Evolutionary conservation across 306 rosid genomes (phyloP).

Genomic region (Prunus fruticosa): DNA sequence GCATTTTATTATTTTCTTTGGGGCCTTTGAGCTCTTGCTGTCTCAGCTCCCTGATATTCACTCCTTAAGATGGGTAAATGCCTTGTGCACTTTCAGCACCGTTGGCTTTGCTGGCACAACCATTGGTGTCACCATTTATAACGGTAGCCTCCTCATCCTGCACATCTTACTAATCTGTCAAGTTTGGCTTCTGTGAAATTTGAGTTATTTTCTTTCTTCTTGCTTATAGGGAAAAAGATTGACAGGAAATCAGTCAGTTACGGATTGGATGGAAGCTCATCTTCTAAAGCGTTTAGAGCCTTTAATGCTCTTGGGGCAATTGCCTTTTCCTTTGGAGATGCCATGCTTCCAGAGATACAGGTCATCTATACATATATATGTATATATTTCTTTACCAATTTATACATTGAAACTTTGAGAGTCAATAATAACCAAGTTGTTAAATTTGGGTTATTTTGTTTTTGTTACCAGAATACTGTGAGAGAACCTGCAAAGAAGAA

Average conservation of each 20-base stretch:
- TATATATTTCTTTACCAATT: background rate
- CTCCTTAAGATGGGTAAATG: conserved; percentile 75
- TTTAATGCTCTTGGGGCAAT: conserved; percentile 70
- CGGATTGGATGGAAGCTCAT: conserved; percentile 55
- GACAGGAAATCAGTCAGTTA: conserved; percentile 56
- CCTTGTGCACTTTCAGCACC: conserved; percentile 76
- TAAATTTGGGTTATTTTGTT: background rate
- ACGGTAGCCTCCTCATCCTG: conserved; percentile 30
- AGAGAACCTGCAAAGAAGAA: conserved; percentile 68
- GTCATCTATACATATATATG: conserved; percentile 2
- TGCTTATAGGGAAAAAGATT: conserved; percentile 51
- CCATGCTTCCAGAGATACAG: conserved; percentile 85
- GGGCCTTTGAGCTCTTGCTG: conserved; percentile 60
- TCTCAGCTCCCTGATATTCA: conserved; percentile 84
- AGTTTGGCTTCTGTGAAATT: background rate
- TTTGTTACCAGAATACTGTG: conserved; percentile 52
- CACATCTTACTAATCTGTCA: background rate
- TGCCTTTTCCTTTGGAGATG: conserved; percentile 83
- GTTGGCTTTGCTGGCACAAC: conserved; percentile 75
- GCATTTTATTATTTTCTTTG: conserved; percentile 69
- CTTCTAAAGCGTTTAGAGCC: conserved; percentile 53
- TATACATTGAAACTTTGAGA: background rate
- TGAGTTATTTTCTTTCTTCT: conserved; percentile 1
- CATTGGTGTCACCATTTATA: conserved; percentile 62
- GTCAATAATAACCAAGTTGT: background rate